phyloP scores from a whole-genome alignment of 2,329 filamentous ascomycete species.

The Epichloe baconii region DNA sequence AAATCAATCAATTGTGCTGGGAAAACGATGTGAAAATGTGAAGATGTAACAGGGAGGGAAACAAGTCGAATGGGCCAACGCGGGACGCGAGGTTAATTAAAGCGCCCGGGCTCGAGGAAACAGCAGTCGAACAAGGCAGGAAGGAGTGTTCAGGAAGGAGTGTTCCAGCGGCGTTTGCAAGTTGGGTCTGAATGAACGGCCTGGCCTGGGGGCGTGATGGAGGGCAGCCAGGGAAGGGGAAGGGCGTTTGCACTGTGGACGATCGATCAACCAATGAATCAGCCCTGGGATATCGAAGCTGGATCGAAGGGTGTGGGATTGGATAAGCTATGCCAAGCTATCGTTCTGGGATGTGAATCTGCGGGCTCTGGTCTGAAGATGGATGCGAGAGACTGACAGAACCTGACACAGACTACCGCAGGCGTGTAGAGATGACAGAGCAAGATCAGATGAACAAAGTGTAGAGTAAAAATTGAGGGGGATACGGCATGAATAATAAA shows the following conservation, averaged over 20 bases:
- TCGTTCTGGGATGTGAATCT: background rate
- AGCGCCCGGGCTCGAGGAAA: background rate
- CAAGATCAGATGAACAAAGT: too few species aligned
- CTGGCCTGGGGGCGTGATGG: background rate
- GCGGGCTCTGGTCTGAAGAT: background rate
- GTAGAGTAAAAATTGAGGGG: too few species aligned
- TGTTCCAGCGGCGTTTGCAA: background rate
- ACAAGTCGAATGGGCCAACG: background rate
- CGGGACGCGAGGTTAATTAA: slow-evolving; percentile 1
- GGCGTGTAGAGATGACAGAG: too few species aligned
- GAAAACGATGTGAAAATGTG: background rate
- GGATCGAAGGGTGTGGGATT: background rate
- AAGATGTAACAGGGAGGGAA: background rate
- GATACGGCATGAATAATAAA: too few species aligned
- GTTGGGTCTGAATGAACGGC: background rate
- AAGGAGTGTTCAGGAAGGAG: background rate
- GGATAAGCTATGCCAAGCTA: too few species aligned
- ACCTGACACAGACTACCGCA: background rate
- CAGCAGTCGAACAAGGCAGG: background rate
- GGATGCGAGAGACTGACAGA: background rate
- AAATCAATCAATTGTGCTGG: background rate
- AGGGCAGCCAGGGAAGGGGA: background rate
- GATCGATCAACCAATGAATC: background rate
- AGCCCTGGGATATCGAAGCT: background rate
- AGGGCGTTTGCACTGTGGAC: too few species aligned